Conservation (phyloP, 768 basidiomycete genomes). For the Trametes meyenii region DNA sequence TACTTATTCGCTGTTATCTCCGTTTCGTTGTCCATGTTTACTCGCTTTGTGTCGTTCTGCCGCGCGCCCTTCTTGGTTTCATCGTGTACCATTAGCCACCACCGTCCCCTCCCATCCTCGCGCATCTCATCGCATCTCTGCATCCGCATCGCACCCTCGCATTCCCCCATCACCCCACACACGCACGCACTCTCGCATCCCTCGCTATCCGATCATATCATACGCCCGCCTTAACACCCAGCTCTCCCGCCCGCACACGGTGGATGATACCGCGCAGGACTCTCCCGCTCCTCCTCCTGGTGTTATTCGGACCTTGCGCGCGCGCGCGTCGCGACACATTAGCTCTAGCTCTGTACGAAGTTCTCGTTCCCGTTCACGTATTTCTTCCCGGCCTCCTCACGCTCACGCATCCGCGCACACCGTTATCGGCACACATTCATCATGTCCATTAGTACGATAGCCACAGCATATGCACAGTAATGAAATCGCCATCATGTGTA, state of each 20-base stretch:
- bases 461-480: neutral
- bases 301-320: conserved; percentile 3
- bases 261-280: conserved; percentile 23
- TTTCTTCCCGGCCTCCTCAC: neutral
- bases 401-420: neutral
- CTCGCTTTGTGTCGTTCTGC: conserved; percentile 13
- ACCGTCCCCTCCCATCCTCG: conserved; percentile 4
- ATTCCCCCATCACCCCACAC: neutral
- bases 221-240: neutral
- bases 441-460: conserved; percentile 8
- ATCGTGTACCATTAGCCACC: conserved; percentile 22
- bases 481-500: neutral
- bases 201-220: neutral
- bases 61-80: conserved; percentile 17
- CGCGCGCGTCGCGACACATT: neutral
- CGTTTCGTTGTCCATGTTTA: conserved; percentile 24
- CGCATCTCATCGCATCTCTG: conserved; percentile 10
- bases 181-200: neutral
- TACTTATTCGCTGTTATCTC: conserved; percentile 18
- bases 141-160: conserved; percentile 9
- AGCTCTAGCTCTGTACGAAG: neutral
- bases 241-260: conserved; percentile 7
- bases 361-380: neutral
- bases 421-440: neutral
- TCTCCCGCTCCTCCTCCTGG: neutral